Evolutionary conservation across 148 eudicot species (phyloP).

Genomic region (Rheum nobile): DNA sequence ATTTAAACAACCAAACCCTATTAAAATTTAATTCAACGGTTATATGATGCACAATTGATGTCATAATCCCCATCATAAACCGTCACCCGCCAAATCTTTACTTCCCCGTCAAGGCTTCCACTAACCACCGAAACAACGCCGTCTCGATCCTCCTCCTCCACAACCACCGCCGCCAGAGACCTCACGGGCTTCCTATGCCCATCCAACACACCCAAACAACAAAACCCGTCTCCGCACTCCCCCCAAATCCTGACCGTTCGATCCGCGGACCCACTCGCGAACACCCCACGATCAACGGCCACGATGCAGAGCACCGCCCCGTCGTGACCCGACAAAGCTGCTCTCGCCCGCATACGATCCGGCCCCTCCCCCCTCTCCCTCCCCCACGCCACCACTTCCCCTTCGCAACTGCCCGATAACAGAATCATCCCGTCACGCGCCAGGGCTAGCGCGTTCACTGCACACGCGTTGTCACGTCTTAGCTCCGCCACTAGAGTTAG

Average conservation of each 20-base stretch:
- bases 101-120: constrained; percentile 32
- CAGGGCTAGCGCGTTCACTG: constrained; percentile 27
- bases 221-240: neutral
- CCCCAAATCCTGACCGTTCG: constrained; percentile 22
- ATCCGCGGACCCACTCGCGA: constrained; percentile 31
- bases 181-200: constrained; percentile 26
- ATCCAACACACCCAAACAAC: constrained; percentile 28
- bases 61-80: constrained; percentile 1
- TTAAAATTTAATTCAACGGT: neutral
- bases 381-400: constrained; percentile 22
- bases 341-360: constrained; percentile 17
- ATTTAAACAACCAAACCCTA: neutral
- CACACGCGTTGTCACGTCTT: constrained; percentile 18
- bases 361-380: constrained; percentile 2
- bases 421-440: constrained; percentile 17
- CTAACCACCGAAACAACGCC: constrained; percentile 20
- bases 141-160: neutral
- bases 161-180: constrained; percentile 20
- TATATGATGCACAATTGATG: neutral
- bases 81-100: constrained; percentile 21
- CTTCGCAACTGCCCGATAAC: constrained; percentile 28
- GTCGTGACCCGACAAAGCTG: constrained; percentile 18
- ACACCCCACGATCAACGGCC: constrained; percentile 17
- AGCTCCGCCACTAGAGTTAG: constrained; percentile 9
- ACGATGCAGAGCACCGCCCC: constrained; percentile 27